These are phyloP conservation scores for Ustilago crameri DNA, from an alignment of 1,284 basidiomycete genomes.

Conservation along the genomic window DNA sequence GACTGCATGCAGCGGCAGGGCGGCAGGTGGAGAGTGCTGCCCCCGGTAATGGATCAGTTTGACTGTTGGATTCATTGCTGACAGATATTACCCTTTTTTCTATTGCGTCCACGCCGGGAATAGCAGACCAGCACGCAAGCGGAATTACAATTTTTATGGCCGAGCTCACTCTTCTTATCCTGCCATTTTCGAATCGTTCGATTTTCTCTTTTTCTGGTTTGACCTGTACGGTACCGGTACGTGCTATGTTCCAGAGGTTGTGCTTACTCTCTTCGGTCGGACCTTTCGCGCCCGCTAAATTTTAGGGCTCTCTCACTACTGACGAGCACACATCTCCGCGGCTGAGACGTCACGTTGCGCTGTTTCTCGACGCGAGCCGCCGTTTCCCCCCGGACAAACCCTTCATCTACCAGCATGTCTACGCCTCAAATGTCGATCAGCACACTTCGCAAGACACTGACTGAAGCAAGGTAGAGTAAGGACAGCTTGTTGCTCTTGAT, in stretches of 20 bases:
- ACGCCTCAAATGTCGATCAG: too few species aligned
- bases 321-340: too few species aligned
- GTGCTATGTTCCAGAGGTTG: too few species aligned
- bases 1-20: not conserved
- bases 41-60: not conserved
- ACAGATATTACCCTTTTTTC: not conserved
- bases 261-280: not conserved
- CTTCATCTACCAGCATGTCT: too few species aligned
- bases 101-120: not conserved
- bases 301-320: too few species aligned
- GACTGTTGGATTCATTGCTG: not conserved
- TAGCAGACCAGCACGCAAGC: not conserved
- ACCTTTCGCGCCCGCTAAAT: not conserved
- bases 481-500: too few species aligned
- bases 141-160: conserved; percentile 3
- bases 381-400: too few species aligned
- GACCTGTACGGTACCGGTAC: too few species aligned
- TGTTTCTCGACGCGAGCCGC: too few species aligned
- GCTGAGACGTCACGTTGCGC: too few species aligned
- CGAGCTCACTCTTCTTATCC: not conserved
- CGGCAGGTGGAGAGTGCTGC: conserved; percentile 1
- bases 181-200: conserved; percentile 3
- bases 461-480: too few species aligned
- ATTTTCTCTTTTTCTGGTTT: not conserved
- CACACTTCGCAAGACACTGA: too few species aligned